Percentiles rank a stretch among this genome's conserved stretches.
phyloP scores from a whole-genome alignment of 2,329 filamentous ascomycete species.

The Pseudofabraea citricarpa region DNA sequence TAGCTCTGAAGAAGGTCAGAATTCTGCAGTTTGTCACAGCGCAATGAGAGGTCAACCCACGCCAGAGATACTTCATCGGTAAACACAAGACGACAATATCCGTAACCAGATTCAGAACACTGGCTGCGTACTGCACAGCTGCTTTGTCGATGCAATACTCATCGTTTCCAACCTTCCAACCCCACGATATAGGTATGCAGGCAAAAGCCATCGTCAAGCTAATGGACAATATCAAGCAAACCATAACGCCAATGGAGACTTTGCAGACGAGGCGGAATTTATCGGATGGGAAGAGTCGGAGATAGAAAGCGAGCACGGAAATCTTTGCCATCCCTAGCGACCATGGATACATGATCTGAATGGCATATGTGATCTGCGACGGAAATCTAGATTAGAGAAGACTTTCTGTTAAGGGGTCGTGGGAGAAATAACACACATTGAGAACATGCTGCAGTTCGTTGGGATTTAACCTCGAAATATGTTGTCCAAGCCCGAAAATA shows the following conservation, averaged over 20 bases:
- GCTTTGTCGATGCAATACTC: background rate
- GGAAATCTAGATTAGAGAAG: too few species aligned
- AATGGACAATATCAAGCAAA: background rate
- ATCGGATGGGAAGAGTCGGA: background rate
- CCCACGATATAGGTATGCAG: background rate
- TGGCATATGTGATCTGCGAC: background rate
- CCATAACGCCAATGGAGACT: background rate
- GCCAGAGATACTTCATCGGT: conserved; percentile 4
- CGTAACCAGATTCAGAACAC: background rate
- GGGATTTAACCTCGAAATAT: too few species aligned
- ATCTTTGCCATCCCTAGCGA: background rate
- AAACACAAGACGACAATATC: background rate
- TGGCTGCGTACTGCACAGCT: background rate
- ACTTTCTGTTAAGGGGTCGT: too few species aligned
- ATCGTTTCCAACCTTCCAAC: background rate
- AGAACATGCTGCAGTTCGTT: too few species aligned
- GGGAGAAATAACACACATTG: too few species aligned
- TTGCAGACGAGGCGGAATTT: background rate
- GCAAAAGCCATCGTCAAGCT: background rate
- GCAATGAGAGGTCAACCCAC: background rate
- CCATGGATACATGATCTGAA: background rate
- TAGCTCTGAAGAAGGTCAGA: background rate
- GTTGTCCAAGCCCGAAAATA: background rate
- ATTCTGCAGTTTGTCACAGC: background rate
- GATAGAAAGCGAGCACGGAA: background rate